These are phyloP conservation scores for Davidsoniella neocaledoniae DNA, from an alignment of 2,329 filamentous ascomycete genomes.

Conservation along the genomic window DNA sequence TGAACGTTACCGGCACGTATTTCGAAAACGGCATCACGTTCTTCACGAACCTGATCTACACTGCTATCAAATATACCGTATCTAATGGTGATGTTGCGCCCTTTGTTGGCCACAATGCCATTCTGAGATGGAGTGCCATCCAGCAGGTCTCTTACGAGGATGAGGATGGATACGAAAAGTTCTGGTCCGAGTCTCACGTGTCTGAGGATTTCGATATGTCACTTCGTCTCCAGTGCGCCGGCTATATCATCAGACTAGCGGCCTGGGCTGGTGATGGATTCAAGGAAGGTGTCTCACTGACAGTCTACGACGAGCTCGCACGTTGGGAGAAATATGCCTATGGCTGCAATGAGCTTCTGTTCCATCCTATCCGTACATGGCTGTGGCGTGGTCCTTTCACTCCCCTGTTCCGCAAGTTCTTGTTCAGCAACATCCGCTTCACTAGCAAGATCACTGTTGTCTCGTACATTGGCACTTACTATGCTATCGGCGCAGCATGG, in stretches of 20 bases:
- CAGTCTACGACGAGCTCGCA: constrained; percentile 68
- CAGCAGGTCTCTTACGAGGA: constrained; percentile 57
- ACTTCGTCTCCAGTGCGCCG: constrained; percentile 53
- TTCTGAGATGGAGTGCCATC: constrained; percentile 59
- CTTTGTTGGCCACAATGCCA: constrained; percentile 67
- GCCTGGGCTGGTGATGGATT: constrained; percentile 62
- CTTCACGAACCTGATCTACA: constrained; percentile 61
- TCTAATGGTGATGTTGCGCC: constrained; percentile 61
- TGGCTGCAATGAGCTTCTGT: constrained; percentile 67
- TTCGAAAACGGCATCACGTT: constrained; percentile 56
- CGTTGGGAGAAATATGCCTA: constrained; percentile 83
- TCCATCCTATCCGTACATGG: constrained; percentile 64
- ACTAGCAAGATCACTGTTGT: constrained; percentile 61
- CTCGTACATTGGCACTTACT: constrained; percentile 67
- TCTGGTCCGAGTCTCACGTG: constrained; percentile 67
- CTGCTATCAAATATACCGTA: constrained; percentile 61
- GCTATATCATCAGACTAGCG: constrained; percentile 57
- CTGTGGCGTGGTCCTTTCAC: constrained; percentile 59
- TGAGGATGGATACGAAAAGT: constrained; percentile 58
- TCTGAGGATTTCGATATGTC: constrained; percentile 76
- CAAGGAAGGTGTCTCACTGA: constrained; percentile 70
- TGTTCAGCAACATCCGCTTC: constrained; percentile 56
- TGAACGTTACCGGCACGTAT: constrained; percentile 61
- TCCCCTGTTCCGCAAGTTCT: constrained; percentile 57
- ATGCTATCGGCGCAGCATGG: constrained; percentile 62